These are phyloP conservation scores for Kodamaea alishanica DNA, from an alignment of 1,139 yeast species.

Conservation along the genomic window DNA sequence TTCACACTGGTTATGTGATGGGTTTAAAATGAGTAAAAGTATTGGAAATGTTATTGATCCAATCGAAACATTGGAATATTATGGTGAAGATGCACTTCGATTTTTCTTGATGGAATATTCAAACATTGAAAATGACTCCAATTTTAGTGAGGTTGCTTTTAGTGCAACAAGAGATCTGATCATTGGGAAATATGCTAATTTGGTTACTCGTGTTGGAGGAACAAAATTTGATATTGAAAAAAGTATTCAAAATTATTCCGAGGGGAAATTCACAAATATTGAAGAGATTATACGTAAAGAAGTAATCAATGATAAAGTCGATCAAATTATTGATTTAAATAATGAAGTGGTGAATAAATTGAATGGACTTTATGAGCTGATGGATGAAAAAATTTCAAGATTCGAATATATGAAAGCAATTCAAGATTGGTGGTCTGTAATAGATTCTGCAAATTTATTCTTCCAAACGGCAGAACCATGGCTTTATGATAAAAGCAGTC, in stretches of 20 bases:
- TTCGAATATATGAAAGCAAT: slow-evolving; percentile 62
- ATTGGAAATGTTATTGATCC: slow-evolving; percentile 97
- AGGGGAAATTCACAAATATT: slow-evolving; percentile 24
- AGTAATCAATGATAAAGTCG: slow-evolving; percentile 13
- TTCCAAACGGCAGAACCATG: slow-evolving; percentile 64
- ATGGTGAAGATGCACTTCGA: slow-evolving; percentile 72
- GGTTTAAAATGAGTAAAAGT: slow-evolving; percentile 90
- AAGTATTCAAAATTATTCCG: slow-evolving; percentile 28
- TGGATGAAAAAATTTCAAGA: slow-evolving; percentile 40
- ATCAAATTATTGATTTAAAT: slow-evolving; percentile 16
- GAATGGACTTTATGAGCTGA: slow-evolving; percentile 20
- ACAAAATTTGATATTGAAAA: slow-evolving; percentile 58
- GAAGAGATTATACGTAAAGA: slow-evolving; percentile 19
- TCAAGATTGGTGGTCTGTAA: slow-evolving; percentile 56
- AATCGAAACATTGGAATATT: slow-evolving; percentile 49
- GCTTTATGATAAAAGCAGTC: slow-evolving; percentile 27
- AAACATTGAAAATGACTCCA: slow-evolving; percentile 71
- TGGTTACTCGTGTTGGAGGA: slow-evolving; percentile 71
- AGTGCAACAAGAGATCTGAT: slow-evolving; percentile 58
- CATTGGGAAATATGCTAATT: slow-evolving; percentile 80
- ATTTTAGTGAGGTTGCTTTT: slow-evolving; percentile 63
- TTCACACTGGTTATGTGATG: slow-evolving; percentile 91
- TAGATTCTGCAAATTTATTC: slow-evolving; percentile 61
- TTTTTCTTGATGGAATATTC: slow-evolving; percentile 78
- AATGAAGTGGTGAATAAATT: slow-evolving; percentile 20